Evolutionary conservation across 495 filamentous ascomycete species (phyloP), one percentile per base, ranked within the genome.

Genomic region (Tirmania nivea): DNA sequence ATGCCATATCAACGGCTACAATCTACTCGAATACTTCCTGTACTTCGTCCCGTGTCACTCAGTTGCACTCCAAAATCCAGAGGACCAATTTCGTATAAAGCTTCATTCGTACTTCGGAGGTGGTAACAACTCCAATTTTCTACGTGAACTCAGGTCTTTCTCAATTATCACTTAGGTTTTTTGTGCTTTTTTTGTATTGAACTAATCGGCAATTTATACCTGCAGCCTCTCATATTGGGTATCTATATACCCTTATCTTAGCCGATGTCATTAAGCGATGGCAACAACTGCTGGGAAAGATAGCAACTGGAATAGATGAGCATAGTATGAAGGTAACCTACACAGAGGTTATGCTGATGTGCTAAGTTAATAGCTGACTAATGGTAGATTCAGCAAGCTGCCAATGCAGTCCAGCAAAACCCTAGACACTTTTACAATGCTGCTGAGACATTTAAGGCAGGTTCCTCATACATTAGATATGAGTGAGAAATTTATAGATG

Each of bases 221-320:
- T 14, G 17, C 57, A 92, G 86, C 82, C 45, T 92, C 90, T 50
- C 90, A 97, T 71, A 75, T 97, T 60, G 90, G 90, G 52, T 92
- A 97, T 65, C 71, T 97, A 35, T 96, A 93, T 65, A 84, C 84
- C 17, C 85, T 95, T 78, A 71, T 96, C 59, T 72, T 96, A 50
- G 74, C 86, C 52, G 90, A 97, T 67, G 78, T 94, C 57, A 68
- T 94, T 59, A 96, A 95, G 67, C 75, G 90, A 67, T 97, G 86
- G 86, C 80, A 93, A 60, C 67, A 74, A n/a, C 70, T 95, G 14
- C 69, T 78, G 49, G 85, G 86, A 5, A 63, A 62, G 9, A 68
- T 96, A 6, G 77, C 79, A 61, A 97, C 92, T 0, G 90, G 90
- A 34, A 94, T 86, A n/a, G 90, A 97, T 66, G 90, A 97, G 64